Conservation (phyloP, 345 rosid species). For the Streptanthus diversifolius region DNA sequence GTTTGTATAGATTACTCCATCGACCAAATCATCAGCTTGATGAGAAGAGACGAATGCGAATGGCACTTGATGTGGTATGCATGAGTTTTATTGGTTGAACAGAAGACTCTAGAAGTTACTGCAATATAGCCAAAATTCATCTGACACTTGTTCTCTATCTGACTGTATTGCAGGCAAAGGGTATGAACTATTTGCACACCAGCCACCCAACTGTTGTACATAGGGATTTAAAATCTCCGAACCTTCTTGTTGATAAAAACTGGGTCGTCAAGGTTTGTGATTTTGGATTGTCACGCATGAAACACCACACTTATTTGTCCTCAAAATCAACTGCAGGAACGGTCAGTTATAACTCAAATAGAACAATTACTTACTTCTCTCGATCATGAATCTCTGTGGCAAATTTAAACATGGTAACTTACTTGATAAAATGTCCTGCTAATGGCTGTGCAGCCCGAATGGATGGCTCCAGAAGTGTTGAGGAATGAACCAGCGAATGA, state of each 20-base stretch:
- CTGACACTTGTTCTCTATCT: slow-evolving; percentile 2
- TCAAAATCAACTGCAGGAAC: slow-evolving; percentile 99
- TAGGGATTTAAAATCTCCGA: slow-evolving; percentile 94
- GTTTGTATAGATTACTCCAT: slow-evolving; percentile 84
- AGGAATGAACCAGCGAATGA: slow-evolving; percentile 96
- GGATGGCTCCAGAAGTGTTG: slow-evolving; percentile 99
- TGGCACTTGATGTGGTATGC: slow-evolving; percentile 97
- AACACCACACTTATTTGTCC: slow-evolving; percentile 86
- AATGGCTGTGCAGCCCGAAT: slow-evolving; percentile 74
- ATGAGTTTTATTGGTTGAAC: slow-evolving; percentile 10
- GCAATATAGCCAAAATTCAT: not conserved
- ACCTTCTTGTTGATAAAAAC: slow-evolving; percentile 92
- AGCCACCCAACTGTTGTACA: slow-evolving; percentile 94
- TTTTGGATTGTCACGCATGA: slow-evolving; percentile 91
- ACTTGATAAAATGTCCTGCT: not conserved
- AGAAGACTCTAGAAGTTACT: not conserved
- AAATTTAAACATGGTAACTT: not conserved
- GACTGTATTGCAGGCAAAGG: slow-evolving; percentile 67
- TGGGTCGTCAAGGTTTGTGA: slow-evolving; percentile 99
- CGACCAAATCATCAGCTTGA: slow-evolving; percentile 73
- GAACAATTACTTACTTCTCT: not conserved
- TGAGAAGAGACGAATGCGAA: slow-evolving; percentile 83
- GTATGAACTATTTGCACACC: slow-evolving; percentile 95
- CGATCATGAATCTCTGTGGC: not conserved
- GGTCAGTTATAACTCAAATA: slow-evolving; percentile 38